Conservation (phyloP, 2,329 filamentous ascomycete genomes). For the Apiospora koreana region DNA sequence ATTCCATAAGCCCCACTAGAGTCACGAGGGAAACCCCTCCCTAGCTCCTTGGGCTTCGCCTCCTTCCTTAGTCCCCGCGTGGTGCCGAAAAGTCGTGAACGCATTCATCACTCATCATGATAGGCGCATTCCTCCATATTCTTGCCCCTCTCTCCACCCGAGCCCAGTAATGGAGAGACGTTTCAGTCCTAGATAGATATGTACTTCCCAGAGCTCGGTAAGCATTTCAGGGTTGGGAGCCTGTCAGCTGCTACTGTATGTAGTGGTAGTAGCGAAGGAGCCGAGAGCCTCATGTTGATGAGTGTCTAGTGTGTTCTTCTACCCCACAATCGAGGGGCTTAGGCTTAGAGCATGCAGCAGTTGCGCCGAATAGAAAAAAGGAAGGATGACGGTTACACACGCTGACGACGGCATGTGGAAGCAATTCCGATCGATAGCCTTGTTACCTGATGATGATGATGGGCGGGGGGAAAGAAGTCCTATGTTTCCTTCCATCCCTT, state of each 20-base stretch:
- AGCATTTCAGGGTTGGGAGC: background rate
- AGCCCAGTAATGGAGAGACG: too few relatives aligned
- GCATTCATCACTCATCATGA: background rate
- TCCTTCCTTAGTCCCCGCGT: background rate
- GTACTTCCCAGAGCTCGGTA: background rate
- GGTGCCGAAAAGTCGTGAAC: background rate
- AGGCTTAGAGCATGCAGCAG: background rate
- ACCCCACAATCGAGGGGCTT: background rate
- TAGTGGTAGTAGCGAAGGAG: background rate
- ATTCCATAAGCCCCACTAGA: background rate
- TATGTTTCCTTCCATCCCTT: background rate
- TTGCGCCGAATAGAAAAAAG: background rate
- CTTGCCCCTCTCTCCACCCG: too few relatives aligned
- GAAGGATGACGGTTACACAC: constrained; percentile 1
- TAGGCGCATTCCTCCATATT: background rate
- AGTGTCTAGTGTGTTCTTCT: background rate
- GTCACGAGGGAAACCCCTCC: background rate
- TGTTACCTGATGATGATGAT: background rate
- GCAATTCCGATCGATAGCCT: background rate
- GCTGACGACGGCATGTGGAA: background rate
- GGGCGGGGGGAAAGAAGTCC: background rate
- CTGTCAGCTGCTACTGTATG: background rate
- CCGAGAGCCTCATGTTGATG: background rate
- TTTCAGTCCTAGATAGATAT: background rate
- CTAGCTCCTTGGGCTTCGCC: background rate